These are phyloP conservation scores for Fraxinus greggii DNA, from an alignment of 305 asterid genomes.

Conservation along the genomic window DNA sequence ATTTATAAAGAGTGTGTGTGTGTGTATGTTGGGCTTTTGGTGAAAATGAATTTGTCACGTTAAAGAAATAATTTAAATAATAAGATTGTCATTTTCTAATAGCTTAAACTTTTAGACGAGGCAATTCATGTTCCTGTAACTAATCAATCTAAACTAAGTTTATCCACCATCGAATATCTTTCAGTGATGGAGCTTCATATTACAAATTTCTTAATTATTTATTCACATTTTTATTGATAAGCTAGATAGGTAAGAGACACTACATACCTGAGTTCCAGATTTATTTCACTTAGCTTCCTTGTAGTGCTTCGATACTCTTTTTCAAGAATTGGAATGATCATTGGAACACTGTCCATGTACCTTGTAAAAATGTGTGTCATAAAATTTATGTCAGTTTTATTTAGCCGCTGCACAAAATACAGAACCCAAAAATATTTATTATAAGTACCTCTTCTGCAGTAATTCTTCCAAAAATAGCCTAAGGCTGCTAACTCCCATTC, in stretches of 20 bases:
- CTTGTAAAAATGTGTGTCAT: constrained; percentile 38
- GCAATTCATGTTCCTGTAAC: neutral
- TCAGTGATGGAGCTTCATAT: constrained; percentile 2
- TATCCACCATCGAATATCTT: neutral
- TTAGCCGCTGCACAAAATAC: neutral
- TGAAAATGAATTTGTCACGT: neutral
- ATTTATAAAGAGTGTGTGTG: neutral
- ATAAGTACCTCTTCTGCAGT: constrained; percentile 66
- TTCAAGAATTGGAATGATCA: constrained; percentile 91
- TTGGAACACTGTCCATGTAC: constrained; percentile 91
- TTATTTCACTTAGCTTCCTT: constrained; percentile 77
- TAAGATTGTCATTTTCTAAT: neutral
- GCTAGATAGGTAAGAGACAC: neutral
- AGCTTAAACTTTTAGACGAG: neutral
- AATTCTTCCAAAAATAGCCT: constrained; percentile 90
- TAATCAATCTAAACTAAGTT: neutral
- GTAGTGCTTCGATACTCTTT: constrained; percentile 76
- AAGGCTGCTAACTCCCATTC: constrained; percentile 92
- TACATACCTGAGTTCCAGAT: constrained; percentile 81
- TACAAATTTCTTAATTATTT: neutral
- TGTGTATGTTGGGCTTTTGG: neutral
- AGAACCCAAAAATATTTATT: constrained; percentile 9
- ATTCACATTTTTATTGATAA: neutral
- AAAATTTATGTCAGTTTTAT: constrained; percentile 26
- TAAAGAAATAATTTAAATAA: neutral